phyloP scores from a whole-genome alignment of 768 basidiomycete species.

The Leccinum boreale region DNA sequence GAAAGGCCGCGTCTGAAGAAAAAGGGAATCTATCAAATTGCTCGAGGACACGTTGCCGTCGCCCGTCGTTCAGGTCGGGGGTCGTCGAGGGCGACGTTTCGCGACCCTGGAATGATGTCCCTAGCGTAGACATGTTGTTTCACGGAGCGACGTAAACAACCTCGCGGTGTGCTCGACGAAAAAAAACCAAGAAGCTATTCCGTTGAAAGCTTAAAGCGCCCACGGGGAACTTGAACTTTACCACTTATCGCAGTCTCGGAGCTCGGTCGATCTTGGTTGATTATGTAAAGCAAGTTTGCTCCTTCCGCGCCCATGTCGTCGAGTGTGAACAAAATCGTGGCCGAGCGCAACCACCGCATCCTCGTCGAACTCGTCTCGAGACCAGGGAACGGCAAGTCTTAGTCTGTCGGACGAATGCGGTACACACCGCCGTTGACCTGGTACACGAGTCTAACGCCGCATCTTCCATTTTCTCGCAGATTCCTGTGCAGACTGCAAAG shows the following conservation, averaged over 20 bases:
- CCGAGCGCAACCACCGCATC: constrained; percentile 61
- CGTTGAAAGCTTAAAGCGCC: neutral
- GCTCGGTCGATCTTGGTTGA: constrained; percentile 11
- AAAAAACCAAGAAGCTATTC: neutral
- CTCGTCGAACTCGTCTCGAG: constrained; percentile 65
- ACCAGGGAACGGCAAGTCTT: constrained; percentile 74
- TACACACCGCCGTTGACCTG: neutral
- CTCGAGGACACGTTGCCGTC: constrained; percentile 19
- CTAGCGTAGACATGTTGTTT: constrained; percentile 13
- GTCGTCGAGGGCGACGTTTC: constrained; percentile 8
- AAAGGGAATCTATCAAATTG: constrained; percentile 50
- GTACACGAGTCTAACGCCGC: neutral
- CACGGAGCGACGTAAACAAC: constrained; percentile 14
- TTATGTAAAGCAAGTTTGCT: constrained; percentile 14
- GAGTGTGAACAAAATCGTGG: constrained; percentile 51
- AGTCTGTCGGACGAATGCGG: neutral
- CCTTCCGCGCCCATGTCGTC: constrained; percentile 28
- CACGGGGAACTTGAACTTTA: neutral
- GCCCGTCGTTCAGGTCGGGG: constrained; percentile 13
- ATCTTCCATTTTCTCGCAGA: constrained; percentile 44
- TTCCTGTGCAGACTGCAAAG: constrained; percentile 88
- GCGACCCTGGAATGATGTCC: constrained; percentile 10
- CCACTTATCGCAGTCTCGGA: neutral
- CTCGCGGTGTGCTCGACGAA: constrained; percentile 3
- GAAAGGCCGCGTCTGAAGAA: constrained; percentile 52